Base-by-base conservation (phyloP, 129 eudicot species). In the Artemisia tridentata region DNA sequence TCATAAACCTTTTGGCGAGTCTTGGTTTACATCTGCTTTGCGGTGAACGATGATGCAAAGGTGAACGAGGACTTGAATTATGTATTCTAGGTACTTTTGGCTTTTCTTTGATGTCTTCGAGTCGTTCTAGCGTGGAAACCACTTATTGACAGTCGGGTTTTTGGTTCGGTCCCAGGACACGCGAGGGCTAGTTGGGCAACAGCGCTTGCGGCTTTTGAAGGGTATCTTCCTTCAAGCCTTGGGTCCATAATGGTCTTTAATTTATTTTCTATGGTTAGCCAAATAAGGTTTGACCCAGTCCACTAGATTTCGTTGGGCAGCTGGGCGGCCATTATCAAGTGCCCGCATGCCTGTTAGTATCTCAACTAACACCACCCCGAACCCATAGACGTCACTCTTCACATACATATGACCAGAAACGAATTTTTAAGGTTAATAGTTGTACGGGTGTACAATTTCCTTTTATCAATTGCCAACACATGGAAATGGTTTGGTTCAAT, bases 321-420 rank as follows among this genome's bases (percentile, higher is more conserved):
- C 64, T 6, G 96, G 91, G 25, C 96, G 98, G 31, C 29, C 84
- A 19, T 78, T 47, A 65, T 92, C 98, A 18, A 88, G 81, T 12
- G 88, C 89, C 34, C 95, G 85, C 67, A 89, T 43, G 46, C 98
- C 98, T 7, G 98, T 92, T 14, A 88, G 79, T 83, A 92, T 82
- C 82, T 92, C 98, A 7, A 86, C 88, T 67, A 92, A 18, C 14
- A 92, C 95, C 11, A 92, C 95, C 25, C 96, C 98, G 63, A 92
- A 92, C 58, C 85, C 91, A 72, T 89, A 89, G 48, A 92, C 96
- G 43, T 92, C 98, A 25, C 98, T 92, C 88, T 92, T 92, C 62
- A 86, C 90, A 41, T 89, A 88, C 70, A 92, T 67, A 70, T 86
- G 98, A 18, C 98, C 98, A 88, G 95, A 77, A 71, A 57, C 27